Percentiles rank a stretch among this genome's conserved stretches.
Evolutionary conservation across 2,329 filamentous ascomycete species (phyloP).

Genomic region (Penicillium griseofulvum): DNA sequence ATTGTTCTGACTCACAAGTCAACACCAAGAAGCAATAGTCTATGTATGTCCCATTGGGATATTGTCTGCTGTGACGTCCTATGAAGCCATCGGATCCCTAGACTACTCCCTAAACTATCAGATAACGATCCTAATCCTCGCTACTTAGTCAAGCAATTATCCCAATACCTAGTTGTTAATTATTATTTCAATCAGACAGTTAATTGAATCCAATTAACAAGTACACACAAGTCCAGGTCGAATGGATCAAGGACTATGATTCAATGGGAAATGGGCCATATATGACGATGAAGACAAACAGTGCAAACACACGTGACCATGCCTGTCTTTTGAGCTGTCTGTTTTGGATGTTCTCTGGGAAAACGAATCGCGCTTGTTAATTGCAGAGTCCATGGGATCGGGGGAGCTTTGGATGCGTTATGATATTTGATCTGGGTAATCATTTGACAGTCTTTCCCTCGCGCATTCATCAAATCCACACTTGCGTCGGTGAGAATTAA

Average conservation of each 20-base stretch:
- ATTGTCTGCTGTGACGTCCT: too few relatives aligned
- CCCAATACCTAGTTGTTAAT: background rate
- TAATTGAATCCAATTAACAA: background rate
- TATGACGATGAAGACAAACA: constrained; percentile 27
- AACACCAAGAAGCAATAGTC: too few relatives aligned
- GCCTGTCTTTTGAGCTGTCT: constrained; percentile 11
- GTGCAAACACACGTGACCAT: constrained; percentile 32
- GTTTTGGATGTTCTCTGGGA: background rate
- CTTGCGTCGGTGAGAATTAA: constrained; percentile 4
- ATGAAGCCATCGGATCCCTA: too few relatives aligned
- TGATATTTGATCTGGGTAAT: background rate
- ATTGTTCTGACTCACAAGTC: too few relatives aligned
- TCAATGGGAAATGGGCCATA: background rate
- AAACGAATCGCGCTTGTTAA: constrained; percentile 3
- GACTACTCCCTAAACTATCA: too few relatives aligned
- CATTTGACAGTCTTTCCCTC: background rate
- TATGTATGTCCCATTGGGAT: too few relatives aligned
- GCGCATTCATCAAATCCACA: background rate
- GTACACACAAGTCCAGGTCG: background rate
- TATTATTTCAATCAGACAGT: background rate
- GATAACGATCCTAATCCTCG: too few relatives aligned
- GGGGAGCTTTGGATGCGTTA: constrained; percentile 3
- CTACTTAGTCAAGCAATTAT: too few relatives aligned
- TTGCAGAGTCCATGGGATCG: constrained; percentile 3
- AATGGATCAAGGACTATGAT: background rate